phyloP scores from a whole-genome alignment of 2,329 filamentous ascomycete genomes.

The Achaetomium macrosporum region DNA sequence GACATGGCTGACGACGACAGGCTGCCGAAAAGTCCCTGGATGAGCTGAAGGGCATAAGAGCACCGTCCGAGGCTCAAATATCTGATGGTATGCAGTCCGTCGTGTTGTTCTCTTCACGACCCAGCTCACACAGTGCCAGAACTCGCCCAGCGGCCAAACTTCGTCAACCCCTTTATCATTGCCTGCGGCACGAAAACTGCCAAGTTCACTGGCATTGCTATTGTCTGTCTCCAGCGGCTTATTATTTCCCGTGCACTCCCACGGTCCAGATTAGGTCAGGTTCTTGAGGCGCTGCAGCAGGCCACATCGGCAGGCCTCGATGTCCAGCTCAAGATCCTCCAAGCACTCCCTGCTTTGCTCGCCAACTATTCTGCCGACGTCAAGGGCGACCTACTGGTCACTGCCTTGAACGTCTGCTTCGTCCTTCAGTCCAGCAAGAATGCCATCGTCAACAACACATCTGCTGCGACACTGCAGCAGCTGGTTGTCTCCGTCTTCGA shows the following conservation, averaged over 20 bases:
- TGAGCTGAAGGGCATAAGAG: constrained; percentile 72
- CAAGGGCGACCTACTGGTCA: constrained; percentile 73
- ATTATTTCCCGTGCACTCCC: constrained; percentile 78
- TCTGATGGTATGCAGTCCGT: constrained; percentile 50
- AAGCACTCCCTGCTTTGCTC: constrained; percentile 80
- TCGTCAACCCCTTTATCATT: constrained; percentile 89
- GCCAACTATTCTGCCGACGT: constrained; percentile 85
- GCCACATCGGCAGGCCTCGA: constrained; percentile 76
- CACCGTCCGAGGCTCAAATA: constrained; percentile 69
- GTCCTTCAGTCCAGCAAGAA: constrained; percentile 88
- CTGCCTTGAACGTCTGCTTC: constrained; percentile 83
- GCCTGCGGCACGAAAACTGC: constrained; percentile 86
- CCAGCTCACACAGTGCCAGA: constrained; percentile 48
- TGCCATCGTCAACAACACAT: constrained; percentile 89
- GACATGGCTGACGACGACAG: constrained; percentile 35
- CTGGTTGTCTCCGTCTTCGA: constrained; percentile 90
- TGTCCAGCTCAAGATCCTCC: constrained; percentile 91
- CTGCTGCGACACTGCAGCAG: constrained; percentile 92
- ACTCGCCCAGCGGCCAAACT: constrained; percentile 71
- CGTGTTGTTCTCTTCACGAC: constrained; percentile 25
- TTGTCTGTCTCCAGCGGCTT: constrained; percentile 82
- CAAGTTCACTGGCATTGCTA: constrained; percentile 82
- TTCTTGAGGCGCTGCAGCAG: constrained; percentile 81
- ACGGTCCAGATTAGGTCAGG: constrained; percentile 71
- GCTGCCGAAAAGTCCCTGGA: constrained; percentile 90